These are phyloP conservation scores for Xylariaceae sp. DNA, from an alignment of 2,329 filamentous ascomycete species.

Conservation along the genomic window DNA sequence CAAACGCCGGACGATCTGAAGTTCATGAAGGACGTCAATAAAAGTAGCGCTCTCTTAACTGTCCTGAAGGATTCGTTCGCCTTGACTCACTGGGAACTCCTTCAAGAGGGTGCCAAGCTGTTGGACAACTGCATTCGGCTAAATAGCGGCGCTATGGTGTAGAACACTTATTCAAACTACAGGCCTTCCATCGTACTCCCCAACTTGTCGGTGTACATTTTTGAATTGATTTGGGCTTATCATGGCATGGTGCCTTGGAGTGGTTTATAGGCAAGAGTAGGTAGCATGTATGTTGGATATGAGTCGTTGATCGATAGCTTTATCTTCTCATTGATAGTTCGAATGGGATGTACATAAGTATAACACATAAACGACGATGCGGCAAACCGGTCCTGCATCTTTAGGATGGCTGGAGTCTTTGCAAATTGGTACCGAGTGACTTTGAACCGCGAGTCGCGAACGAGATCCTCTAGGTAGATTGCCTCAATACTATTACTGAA, in stretches of 20 bases:
- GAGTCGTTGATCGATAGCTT: conserved; percentile 8
- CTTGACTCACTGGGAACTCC: conserved; percentile 81
- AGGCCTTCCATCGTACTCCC: neutral
- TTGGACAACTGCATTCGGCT: conserved; percentile 73
- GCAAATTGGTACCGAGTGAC: conserved; percentile 20
- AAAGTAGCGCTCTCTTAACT: conserved; percentile 74
- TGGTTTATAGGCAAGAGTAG: neutral
- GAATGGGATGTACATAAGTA: conserved; percentile 13
- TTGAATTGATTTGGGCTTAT: neutral
- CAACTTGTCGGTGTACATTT: neutral
- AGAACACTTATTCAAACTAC: conserved; percentile 1
- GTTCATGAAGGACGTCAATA: conserved; percentile 68
- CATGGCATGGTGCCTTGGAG: neutral
- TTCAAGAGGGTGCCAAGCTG: conserved; percentile 79
- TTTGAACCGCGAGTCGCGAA: neutral
- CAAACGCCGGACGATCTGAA: conserved; percentile 72
- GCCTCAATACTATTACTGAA: too few relatives aligned
- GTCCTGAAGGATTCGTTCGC: conserved; percentile 77
- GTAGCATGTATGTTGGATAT: conserved; percentile 6
- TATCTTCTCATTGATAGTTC: conserved; percentile 16
- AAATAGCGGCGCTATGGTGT: conserved; percentile 33
- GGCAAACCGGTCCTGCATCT: conserved; percentile 19
- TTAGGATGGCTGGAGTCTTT: conserved; percentile 20
- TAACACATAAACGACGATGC: neutral
- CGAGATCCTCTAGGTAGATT: neutral